These are phyloP conservation scores for Rubia peregrina DNA, from an alignment of 305 asterid genomes.

Conservation along the genomic window DNA sequence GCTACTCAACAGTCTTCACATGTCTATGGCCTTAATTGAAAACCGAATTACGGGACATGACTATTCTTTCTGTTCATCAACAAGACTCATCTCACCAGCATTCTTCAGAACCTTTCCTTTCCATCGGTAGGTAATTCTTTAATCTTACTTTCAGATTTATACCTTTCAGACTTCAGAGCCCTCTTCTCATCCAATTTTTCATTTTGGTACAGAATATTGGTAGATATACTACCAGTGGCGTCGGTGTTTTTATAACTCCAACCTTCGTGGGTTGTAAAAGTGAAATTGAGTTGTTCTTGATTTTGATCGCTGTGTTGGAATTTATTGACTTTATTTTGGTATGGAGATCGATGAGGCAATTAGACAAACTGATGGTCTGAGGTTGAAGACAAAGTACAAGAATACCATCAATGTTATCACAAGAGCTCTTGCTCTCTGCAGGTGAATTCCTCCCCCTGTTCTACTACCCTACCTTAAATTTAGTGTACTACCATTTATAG, in stretches of 20 bases:
- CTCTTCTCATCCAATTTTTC: no score
- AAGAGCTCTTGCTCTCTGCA: conserved; percentile 84
- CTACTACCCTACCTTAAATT: background rate
- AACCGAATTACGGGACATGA: no score
- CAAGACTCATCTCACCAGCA: no score
- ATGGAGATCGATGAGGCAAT: conserved; percentile 86
- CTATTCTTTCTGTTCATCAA: no score
- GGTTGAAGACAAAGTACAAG: conserved; percentile 79
- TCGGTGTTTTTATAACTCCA: background rate
- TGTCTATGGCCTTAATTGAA: no score
- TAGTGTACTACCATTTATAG: background rate
- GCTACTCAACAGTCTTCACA: no score
- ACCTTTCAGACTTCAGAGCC: no score
- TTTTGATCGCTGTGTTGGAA: background rate
- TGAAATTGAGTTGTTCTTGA: background rate
- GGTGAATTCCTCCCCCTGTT: conserved; percentile 37
- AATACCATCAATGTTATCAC: conserved; percentile 73
- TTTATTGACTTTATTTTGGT: background rate
- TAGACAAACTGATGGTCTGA: conserved; percentile 50
- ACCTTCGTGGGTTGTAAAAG: background rate
- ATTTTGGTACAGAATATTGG: background rate
- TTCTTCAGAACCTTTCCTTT: no score
- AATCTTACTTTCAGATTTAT: no score
- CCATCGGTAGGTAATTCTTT: no score
- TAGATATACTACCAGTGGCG: conserved; percentile 1